Conservation (phyloP, 306 rosid species). For the Geum urbanum region DNA sequence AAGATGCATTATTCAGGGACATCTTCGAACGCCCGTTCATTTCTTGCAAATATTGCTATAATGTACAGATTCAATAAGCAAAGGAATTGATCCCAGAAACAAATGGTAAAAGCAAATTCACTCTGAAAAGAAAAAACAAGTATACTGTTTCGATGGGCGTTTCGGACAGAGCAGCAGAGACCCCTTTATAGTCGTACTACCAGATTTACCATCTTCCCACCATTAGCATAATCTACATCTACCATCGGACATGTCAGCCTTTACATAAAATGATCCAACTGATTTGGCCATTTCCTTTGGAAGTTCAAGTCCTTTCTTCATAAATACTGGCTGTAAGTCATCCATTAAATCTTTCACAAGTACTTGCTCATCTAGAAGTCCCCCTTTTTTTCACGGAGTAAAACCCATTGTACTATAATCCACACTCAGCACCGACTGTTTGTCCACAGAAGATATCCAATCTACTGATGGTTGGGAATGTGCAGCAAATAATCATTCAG, state of each 20-base stretch:
- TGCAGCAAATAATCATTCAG: constrained; percentile 6
- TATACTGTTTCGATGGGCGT: constrained; percentile 9
- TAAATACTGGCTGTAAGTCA: not conserved
- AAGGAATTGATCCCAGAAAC: constrained; percentile 25
- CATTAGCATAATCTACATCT: constrained; percentile 2
- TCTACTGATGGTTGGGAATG: constrained; percentile 2
- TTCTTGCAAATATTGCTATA: constrained; percentile 32
- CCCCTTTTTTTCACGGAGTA: constrained; percentile 1
- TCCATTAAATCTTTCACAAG: constrained; percentile 4
- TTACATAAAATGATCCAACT: constrained; percentile 5
- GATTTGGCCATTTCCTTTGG: not conserved
- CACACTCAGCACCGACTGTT: constrained; percentile 8
- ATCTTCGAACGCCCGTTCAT: not conserved
- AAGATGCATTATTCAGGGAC: not conserved
- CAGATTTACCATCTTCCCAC: constrained; percentile 22
- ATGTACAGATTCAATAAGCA: constrained; percentile 38
- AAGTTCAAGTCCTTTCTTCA: constrained; percentile 17
- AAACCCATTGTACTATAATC: constrained; percentile 13
- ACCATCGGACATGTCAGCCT: not conserved
- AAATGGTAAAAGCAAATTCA: constrained; percentile 38
- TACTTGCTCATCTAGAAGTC: constrained; percentile 7
- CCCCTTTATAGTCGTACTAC: not conserved
- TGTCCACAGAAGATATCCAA: constrained; percentile 18
- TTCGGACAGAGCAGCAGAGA: constrained; percentile 1
- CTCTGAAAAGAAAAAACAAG: constrained; percentile 23